phyloP scores from a whole-genome alignment of 2,329 filamentous ascomycete species.

The Cladosporium sphaerospermum region DNA sequence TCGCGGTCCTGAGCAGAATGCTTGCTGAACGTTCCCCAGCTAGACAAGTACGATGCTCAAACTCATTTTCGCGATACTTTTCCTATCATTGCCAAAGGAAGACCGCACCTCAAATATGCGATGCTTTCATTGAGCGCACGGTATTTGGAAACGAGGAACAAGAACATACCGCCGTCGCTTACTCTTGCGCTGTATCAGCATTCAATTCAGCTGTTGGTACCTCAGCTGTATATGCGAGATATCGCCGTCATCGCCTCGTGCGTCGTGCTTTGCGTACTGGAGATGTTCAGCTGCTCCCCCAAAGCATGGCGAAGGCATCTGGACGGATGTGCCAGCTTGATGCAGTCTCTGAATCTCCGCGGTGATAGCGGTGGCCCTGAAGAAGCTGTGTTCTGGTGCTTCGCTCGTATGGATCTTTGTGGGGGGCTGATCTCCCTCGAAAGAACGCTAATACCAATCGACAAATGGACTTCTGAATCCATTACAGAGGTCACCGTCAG shows the following conservation, averaged over 20 bases:
- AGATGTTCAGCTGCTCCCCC: conserved; percentile 40
- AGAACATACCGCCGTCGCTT: conserved; percentile 37
- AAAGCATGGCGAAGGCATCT: conserved; percentile 48
- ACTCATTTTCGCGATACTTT: conserved; percentile 46
- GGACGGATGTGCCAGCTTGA: conserved; percentile 47
- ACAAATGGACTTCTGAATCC: conserved; percentile 38
- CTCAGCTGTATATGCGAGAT: conserved; percentile 35
- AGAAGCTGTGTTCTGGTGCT: conserved; percentile 51
- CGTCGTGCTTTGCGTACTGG: conserved; percentile 39
- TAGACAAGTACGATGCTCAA: conserved; percentile 49
- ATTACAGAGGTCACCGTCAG: conserved; percentile 33
- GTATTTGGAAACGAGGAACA: conserved; percentile 43
- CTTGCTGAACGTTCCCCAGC: conserved; percentile 19
- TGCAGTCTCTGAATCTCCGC: conserved; percentile 43
- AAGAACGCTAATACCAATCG: conserved; percentile 41
- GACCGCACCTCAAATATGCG: conserved; percentile 39
- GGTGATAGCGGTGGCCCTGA: conserved; percentile 44
- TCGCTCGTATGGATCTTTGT: conserved; percentile 50
- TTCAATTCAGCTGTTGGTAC: conserved; percentile 37
- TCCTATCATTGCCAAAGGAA: conserved; percentile 40
- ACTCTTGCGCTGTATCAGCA: conserved; percentile 48
- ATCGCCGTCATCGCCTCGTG: conserved; percentile 40
- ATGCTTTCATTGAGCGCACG: conserved; percentile 47
- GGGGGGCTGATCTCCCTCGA: conserved; percentile 47
- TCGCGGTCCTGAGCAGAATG: neutral